Evolutionary conservation across 2,329 filamentous ascomycete species (phyloP).

Genomic region (Helotiales sp.): DNA sequence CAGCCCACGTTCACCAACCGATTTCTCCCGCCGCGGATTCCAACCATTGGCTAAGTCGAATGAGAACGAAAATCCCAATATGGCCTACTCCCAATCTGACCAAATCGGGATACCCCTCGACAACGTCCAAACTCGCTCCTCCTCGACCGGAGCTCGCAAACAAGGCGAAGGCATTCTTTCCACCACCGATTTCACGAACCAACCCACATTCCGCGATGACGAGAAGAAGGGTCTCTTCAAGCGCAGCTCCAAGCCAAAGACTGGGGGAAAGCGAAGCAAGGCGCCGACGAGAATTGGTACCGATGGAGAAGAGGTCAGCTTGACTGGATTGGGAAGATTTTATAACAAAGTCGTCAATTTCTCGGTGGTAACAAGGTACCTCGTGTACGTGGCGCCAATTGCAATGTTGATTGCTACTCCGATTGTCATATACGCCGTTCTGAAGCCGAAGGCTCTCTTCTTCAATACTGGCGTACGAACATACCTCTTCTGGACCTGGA

Average conservation of each 20-base stretch:
- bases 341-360: conserved; percentile 65
- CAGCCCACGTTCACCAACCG: conserved; percentile 26
- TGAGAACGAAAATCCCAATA: conserved; percentile 17
- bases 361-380: conserved; percentile 64
- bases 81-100: conserved; percentile 19
- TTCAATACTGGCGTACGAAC: conserved; percentile 46
- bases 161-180: conserved; percentile 38
- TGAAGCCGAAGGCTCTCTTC: conserved; percentile 28
- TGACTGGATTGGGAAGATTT: conserved; percentile 66
- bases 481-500: conserved; percentile 66
- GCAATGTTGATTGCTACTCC: conserved; percentile 61
- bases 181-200: conserved; percentile 9
- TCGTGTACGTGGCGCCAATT: conserved; percentile 67
- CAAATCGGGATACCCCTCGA: conserved; percentile 53
- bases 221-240: conserved; percentile 31
- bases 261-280: not conserved
- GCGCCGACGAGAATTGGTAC: conserved; percentile 43
- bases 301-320: conserved; percentile 50
- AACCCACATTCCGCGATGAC: conserved; percentile 24
- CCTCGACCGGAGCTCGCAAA: conserved; percentile 55
- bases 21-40: conserved; percentile 30
- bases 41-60: conserved; percentile 22
- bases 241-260: not conserved
- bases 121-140: conserved; percentile 54
- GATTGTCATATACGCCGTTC: conserved; percentile 47